Percentiles rank a stretch among this genome's conserved stretches.
These are phyloP conservation scores for Mycena belliarum DNA, from an alignment of 768 basidiomycete genomes.

Conservation along the genomic window DNA sequence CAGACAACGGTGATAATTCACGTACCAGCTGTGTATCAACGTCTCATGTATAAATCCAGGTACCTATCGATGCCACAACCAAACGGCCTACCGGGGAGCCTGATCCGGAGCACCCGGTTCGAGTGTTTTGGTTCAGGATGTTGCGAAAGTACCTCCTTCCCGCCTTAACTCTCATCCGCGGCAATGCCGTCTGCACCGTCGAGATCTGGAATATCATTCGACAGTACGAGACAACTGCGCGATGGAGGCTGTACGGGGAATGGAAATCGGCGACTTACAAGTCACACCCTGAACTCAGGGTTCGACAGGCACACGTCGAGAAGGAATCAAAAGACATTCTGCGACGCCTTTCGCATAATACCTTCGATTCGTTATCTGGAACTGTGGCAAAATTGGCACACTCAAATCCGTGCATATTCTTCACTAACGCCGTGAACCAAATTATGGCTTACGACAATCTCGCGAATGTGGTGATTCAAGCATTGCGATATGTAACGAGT, in stretches of 20 bases:
- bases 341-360: slow-evolving; percentile 82
- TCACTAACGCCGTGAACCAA: slow-evolving; percentile 86
- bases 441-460: slow-evolving; percentile 97
- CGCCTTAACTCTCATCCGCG: slow-evolving; percentile 79
- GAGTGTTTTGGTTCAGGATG: slow-evolving; percentile 84
- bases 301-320: slow-evolving; percentile 82
- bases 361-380: slow-evolving; percentile 81
- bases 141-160: slow-evolving; percentile 83
- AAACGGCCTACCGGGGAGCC: slow-evolving; percentile 58
- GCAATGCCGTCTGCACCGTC: slow-evolving; percentile 85
- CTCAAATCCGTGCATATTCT: slow-evolving; percentile 91
- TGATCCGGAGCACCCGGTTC: slow-evolving; percentile 59
- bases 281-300: slow-evolving; percentile 75
- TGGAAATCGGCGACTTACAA: slow-evolving; percentile 80
- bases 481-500: slow-evolving; percentile 83
- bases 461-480: slow-evolving; percentile 86
- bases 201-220: slow-evolving; percentile 92
- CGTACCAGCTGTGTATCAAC: neutral
- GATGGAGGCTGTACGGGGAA: slow-evolving; percentile 94
- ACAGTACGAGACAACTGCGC: slow-evolving; percentile 72
- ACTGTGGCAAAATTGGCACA: slow-evolving; percentile 92
- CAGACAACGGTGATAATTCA: slow-evolving; percentile 47
- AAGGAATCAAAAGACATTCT: slow-evolving; percentile 88
- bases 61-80: slow-evolving; percentile 57
- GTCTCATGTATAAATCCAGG: slow-evolving; percentile 28